phyloP scores from a whole-genome alignment of 2,329 filamentous ascomycete species.

The Stachybotrys chlorohalonatus region DNA sequence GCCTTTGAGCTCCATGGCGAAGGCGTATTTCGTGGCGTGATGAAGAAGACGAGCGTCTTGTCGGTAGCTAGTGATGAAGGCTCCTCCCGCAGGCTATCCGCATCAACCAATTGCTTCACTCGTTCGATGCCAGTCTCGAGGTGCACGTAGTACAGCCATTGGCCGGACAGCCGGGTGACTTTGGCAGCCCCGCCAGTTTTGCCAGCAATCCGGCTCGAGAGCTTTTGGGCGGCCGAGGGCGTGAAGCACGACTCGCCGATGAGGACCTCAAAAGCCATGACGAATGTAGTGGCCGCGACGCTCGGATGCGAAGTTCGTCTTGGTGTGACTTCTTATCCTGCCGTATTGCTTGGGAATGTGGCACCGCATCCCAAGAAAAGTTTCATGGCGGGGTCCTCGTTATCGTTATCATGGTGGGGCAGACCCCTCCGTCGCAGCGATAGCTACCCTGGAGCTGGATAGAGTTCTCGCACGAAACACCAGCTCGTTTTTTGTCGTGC shows the following conservation, averaged over 20 bases:
- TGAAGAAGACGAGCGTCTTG: conserved; percentile 53
- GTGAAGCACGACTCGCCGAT: conserved; percentile 42
- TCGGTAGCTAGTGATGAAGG: conserved; percentile 24
- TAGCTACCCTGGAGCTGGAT: not conserved
- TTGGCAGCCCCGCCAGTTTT: conserved; percentile 27
- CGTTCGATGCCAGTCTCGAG: conserved; percentile 40
- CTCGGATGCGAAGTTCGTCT: not conserved
- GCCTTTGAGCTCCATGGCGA: conserved; percentile 98
- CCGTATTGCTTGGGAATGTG: not conserved
- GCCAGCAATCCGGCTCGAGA: conserved; percentile 33
- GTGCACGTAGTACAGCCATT: conserved; percentile 60
- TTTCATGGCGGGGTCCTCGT: not conserved
- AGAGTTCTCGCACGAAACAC: not conserved
- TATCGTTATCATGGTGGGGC: not conserved
- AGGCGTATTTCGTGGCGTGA: conserved; percentile 68
- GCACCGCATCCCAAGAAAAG: not conserved
- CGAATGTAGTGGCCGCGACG: conserved; percentile 1
- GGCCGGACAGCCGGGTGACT: conserved; percentile 39
- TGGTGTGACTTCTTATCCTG: not conserved
- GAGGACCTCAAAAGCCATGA: conserved; percentile 25
- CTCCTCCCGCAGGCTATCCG: conserved; percentile 20
- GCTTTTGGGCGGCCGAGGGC: conserved; percentile 31
- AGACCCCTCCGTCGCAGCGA: not conserved
- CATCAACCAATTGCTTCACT: conserved; percentile 35
- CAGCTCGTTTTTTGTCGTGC: too few relatives aligned